Percentiles rank a stretch among this genome's conserved stretches.
Evolutionary conservation across 73 alveolate species (phyloP).

Genomic region (Symbiodinium natans): DNA sequence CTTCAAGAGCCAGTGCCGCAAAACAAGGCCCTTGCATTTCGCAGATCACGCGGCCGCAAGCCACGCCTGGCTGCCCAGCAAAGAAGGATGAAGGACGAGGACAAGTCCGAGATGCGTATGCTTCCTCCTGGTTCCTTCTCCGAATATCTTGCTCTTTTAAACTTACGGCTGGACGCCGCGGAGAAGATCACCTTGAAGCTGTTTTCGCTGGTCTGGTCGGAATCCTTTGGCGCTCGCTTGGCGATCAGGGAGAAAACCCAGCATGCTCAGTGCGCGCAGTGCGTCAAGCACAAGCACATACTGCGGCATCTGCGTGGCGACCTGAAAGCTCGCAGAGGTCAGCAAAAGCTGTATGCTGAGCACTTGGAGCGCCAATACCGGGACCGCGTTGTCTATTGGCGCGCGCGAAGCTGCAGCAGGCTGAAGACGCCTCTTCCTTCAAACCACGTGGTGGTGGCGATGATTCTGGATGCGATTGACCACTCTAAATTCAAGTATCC

Average conservation of each 20-base stretch:
- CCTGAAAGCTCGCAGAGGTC: neutral
- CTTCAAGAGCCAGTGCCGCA: neutral
- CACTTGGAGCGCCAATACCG: neutral
- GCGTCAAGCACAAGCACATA: neutral
- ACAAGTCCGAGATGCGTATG: neutral
- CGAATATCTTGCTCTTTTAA: neutral
- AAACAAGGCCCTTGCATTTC: neutral
- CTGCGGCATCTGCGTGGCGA: neutral
- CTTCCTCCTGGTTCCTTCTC: constrained; percentile 10
- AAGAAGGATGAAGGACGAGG: neutral
- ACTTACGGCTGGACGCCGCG: neutral
- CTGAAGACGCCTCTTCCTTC: neutral
- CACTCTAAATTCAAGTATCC: constrained; percentile 17
- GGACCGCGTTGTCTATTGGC: neutral
- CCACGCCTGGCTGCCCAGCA: neutral
- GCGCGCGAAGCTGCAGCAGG: neutral
- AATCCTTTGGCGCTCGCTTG: neutral
- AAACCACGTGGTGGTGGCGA: neutral
- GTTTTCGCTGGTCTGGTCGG: constrained; percentile 26
- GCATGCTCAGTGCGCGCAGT: neutral
- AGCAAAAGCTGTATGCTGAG: neutral
- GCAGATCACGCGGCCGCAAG: neutral
- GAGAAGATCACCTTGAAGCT: neutral
- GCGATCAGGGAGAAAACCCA: neutral
- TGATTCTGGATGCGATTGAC: constrained; percentile 35